These are phyloP conservation scores for Neurospora sp. DNA, from an alignment of 495 filamentous ascomycete species.

Conservation along the genomic window DNA sequence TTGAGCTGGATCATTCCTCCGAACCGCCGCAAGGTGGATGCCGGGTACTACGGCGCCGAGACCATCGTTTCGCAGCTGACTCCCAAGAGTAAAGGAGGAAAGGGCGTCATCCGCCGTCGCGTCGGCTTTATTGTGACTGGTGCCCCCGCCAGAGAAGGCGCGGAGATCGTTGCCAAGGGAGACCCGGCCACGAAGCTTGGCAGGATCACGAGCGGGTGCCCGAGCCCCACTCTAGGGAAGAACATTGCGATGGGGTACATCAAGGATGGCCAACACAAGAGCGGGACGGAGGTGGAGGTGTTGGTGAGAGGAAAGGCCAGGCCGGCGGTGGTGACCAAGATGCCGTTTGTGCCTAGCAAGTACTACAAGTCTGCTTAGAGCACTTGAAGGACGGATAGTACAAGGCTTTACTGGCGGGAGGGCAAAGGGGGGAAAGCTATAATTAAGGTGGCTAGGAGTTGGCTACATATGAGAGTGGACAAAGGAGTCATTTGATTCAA, in stretches of 20 bases:
- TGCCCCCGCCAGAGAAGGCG: constrained; percentile 83
- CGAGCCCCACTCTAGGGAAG: constrained; percentile 70
- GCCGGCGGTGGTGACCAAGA: constrained; percentile 73
- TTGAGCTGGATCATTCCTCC: constrained; percentile 81
- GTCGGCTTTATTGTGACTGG: constrained; percentile 79
- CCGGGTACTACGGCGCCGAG: constrained; percentile 63
- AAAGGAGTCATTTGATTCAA: background rate
- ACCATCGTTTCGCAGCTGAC: constrained; percentile 62
- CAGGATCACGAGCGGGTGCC: constrained; percentile 78
- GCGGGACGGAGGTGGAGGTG: constrained; percentile 74
- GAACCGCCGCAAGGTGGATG: constrained; percentile 53
- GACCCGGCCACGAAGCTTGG: constrained; percentile 47
- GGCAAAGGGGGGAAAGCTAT: background rate
- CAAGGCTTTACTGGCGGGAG: background rate
- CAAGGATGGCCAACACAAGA: constrained; percentile 70
- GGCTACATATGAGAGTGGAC: background rate
- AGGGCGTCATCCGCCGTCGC: constrained; percentile 58
- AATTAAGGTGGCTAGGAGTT: background rate
- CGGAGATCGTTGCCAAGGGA: constrained; percentile 48
- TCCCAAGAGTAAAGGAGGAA: constrained; percentile 55
- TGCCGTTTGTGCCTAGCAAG: constrained; percentile 85
- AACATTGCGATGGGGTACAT: constrained; percentile 98
- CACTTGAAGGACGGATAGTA: background rate
- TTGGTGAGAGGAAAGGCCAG: constrained; percentile 72
- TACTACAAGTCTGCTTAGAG: constrained; percentile 45